Percentiles rank a stretch among this genome's conserved stretches.
Evolutionary conservation across 1,284 basidiomycete genomes (phyloP).

Genomic region (Sutorius eximius): DNA sequence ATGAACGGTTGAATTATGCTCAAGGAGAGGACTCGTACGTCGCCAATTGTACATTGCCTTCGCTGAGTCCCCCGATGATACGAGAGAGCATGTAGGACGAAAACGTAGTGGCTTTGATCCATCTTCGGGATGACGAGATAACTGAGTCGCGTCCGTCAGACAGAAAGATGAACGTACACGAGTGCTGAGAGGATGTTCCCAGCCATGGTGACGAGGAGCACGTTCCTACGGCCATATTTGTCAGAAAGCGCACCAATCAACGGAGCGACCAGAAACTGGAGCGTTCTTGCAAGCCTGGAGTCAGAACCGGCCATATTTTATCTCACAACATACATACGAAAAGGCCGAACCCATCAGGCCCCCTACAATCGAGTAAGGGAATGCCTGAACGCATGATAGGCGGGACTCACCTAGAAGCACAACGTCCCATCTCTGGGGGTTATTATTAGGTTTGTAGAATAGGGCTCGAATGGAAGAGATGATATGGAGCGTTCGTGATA

Average conservation of each 20-base stretch:
- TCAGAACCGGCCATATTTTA: constrained; percentile 4
- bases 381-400: neutral
- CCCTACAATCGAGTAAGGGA: constrained; percentile 42
- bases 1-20: neutral
- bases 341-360: constrained; percentile 89
- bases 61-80: constrained; percentile 84
- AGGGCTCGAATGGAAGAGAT: constrained; percentile 64
- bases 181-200: constrained; percentile 88
- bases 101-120: constrained; percentile 87
- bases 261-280: constrained; percentile 87
- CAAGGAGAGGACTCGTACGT: constrained; percentile 50
- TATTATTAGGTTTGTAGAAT: constrained; percentile 58
- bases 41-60: constrained; percentile 83
- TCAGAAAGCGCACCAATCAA: constrained; percentile 82
- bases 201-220: constrained; percentile 82
- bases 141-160: neutral
- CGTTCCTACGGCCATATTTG: constrained; percentile 78
- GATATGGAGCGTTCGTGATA: constrained; percentile 64
- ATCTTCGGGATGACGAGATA: constrained; percentile 45
- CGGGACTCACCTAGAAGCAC: constrained; percentile 64
- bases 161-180: constrained; percentile 50
- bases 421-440: constrained; percentile 77
- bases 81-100: constrained; percentile 86
- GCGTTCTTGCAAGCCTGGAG: constrained; percentile 49
- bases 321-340: constrained; percentile 55